Conservation (phyloP, 2,329 filamentous ascomycete species). For the Paecilomyces niveus region DNA sequence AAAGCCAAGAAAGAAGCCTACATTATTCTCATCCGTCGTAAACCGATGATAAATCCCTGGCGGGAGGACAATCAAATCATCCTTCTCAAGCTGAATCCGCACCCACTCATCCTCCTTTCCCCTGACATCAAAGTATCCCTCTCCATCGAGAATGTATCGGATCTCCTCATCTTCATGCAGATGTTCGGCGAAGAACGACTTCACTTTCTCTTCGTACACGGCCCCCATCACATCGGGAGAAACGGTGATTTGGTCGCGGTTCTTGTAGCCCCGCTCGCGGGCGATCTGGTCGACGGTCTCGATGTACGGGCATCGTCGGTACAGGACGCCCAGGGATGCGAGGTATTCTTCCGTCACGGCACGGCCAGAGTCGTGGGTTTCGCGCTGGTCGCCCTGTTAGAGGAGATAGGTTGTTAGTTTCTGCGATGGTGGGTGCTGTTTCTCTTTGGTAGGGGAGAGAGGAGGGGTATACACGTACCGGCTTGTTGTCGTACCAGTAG, state of each 20-base stretch:
- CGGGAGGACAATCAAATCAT: slow-evolving; percentile 86
- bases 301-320: slow-evolving; percentile 61
- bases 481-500: slow-evolving; percentile 63
- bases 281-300: slow-evolving; percentile 68
- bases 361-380: slow-evolving; percentile 78
- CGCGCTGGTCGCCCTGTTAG: slow-evolving; percentile 83
- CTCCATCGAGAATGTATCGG: slow-evolving; percentile 80
- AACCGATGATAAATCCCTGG: slow-evolving; percentile 97
- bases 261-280: slow-evolving; percentile 72
- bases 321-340: slow-evolving; percentile 68
- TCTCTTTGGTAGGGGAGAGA: neutral
- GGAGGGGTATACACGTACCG: slow-evolving; percentile 37
- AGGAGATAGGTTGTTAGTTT: slow-evolving; percentile 7
- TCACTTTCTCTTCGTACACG: slow-evolving; percentile 87
- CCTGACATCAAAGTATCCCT: slow-evolving; percentile 89
- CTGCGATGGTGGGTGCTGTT: neutral
- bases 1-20: slow-evolving; percentile 43
- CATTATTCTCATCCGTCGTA: slow-evolving; percentile 85
- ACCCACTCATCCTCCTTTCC: slow-evolving; percentile 81
- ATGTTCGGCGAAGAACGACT: slow-evolving; percentile 90
- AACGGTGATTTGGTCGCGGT: slow-evolving; percentile 87
- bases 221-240: slow-evolving; percentile 79
- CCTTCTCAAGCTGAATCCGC: slow-evolving; percentile 73
- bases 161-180: slow-evolving; percentile 99
- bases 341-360: slow-evolving; percentile 60